Evolutionary conservation across 108 stramenopile species (phyloP).

Genomic region (Skeletonema menzelii): DNA sequence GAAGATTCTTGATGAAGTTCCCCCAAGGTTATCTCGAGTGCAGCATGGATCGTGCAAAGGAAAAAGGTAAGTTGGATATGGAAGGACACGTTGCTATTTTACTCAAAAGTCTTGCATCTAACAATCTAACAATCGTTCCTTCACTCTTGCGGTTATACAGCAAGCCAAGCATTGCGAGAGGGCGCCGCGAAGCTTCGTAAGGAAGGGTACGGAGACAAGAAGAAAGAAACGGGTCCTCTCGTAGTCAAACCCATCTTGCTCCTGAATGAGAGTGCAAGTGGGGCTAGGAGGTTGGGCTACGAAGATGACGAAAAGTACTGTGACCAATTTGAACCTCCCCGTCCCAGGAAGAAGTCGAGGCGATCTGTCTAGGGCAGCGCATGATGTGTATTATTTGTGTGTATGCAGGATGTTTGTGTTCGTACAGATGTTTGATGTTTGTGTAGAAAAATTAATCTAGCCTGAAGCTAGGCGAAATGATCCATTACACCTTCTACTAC

Average conservation of each 20-base stretch:
- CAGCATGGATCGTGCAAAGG: constrained; percentile 33
- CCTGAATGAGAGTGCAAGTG: constrained; percentile 14
- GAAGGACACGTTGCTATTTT: not conserved
- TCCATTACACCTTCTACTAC: too few relatives aligned
- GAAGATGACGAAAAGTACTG: constrained; percentile 10
- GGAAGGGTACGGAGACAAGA: not conserved
- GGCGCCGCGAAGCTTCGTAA: constrained; percentile 47
- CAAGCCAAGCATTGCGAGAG: constrained; percentile 45
- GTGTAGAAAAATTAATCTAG: too few relatives aligned
- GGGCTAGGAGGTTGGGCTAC: not conserved
- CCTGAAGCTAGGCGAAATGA: too few relatives aligned
- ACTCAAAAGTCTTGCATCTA: not conserved
- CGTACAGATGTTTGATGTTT: not conserved
- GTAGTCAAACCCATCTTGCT: constrained; percentile 12
- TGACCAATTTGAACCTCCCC: constrained; percentile 20
- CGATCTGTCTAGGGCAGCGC: not conserved
- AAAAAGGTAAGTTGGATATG: constrained; percentile 24
- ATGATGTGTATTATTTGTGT: not conserved
- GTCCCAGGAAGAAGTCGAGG: not conserved
- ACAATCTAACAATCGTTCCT: not conserved
- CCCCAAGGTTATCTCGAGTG: constrained; percentile 26
- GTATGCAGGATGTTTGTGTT: not conserved
- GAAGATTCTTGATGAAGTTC: constrained; percentile 40
- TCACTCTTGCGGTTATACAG: constrained; percentile 4
- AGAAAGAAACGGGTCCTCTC: not conserved